Evolutionary conservation across 176 grass and related monocot genomes (phyloP), one percentile per base, ranked within the genome.

Genomic region (Aegilops tauschii): DNA sequence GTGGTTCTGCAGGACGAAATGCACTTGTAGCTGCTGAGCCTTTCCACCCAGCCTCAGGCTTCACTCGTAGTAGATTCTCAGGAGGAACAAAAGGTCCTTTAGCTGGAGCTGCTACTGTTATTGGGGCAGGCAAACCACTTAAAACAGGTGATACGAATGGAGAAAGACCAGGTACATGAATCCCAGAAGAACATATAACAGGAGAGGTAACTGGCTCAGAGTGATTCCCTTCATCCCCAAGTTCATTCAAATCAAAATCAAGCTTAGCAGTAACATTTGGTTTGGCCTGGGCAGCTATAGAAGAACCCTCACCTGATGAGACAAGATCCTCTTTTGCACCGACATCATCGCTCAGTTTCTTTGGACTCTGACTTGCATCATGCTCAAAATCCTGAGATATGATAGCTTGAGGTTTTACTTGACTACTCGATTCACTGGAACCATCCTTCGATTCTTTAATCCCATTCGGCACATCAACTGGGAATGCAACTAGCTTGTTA

Each of bases 11-110:
- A 65, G 90, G 95, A 28, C 95, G 95, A 88, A 97, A 97, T 84
- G 95, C 95, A 66, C 95, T 97, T 36, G 95, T 97, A 42, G 95
- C 90, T 65, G 92, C 95, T 9, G 95, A 97, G 23, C 95, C 95
- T 88, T 94, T 94, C 95, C 95, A 94, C 23, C 95, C 92, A 39
- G 81, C 84, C 81, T 97, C 95, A 34, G 84, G 78, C 70, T 90
- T 92, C 63, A 62, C 87, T 86, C 88, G 86, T 71, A 94, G 80
- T 50, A 97, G 87, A 73, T 90, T 92, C 50, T 97, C 95, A 54
- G 85, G 92, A 14, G 95, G 92, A 39, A 97, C 88, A 87, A 97
- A 97, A 28, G 92, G 92, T 40, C 95, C 92, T 90, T 94, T 97
- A 35, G 94, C 92, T 69, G 94, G 61, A 69, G 94, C 86, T 72